Percentiles rank a stretch among this genome's conserved stretches.
Evolutionary conservation across 2,329 filamentous ascomycete genomes (phyloP).

Genomic region (Aureobasidium sp.): DNA sequence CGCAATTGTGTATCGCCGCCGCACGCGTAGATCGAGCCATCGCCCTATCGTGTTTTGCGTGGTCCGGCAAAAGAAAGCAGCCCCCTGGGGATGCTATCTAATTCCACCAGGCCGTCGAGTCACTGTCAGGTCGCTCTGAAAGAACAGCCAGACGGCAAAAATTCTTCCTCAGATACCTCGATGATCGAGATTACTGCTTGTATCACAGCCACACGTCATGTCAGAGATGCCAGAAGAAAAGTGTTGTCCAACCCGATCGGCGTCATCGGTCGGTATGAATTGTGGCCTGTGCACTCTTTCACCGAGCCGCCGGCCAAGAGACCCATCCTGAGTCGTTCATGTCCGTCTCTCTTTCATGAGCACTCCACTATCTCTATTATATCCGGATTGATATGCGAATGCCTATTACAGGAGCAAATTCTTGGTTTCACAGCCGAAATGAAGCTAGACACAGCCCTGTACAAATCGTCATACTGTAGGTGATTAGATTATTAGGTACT

Average conservation of each 20-base stretch:
- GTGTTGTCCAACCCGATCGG: neutral
- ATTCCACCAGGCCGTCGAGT: neutral
- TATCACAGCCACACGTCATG: neutral
- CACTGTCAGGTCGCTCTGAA: too few relatives aligned
- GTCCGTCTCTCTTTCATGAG: neutral
- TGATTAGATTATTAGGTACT: neutral
- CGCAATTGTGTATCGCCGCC: neutral
- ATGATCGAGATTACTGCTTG: neutral
- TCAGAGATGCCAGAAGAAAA: neutral
- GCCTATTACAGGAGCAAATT: neutral
- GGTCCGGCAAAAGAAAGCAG: neutral
- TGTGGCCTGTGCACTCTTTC: neutral
- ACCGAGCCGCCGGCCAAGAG: neutral
- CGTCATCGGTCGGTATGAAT: neutral
- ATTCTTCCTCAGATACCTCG: neutral
- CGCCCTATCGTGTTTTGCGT: neutral
- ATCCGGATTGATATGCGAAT: neutral
- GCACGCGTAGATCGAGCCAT: constrained; percentile 1
- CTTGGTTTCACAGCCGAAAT: neutral
- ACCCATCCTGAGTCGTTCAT: neutral
- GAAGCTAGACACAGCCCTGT: neutral
- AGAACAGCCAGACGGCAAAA: neutral
- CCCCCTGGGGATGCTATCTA: neutral
- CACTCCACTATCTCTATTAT: neutral
- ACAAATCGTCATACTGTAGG: neutral